Evolutionary conservation across 1,284 basidiomycete species (phyloP), one percentile per base, ranked within the genome.

Genomic region (Cutaneotrichosporon dermatis): DNA sequence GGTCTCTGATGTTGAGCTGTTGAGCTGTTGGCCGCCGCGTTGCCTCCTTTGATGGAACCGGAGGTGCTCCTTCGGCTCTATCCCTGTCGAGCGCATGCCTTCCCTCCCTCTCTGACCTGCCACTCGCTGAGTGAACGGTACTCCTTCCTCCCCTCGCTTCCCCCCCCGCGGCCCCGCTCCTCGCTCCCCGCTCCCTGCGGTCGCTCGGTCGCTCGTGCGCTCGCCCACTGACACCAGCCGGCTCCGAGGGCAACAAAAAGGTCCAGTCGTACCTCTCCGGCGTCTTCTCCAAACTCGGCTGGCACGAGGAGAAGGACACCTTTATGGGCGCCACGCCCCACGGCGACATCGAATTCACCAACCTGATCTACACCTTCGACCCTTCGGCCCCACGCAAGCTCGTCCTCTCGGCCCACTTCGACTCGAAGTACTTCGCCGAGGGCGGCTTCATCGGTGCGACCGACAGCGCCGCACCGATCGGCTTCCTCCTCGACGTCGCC

Each of bases 381-480:
- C 88, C 89, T 4, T 79, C 81, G n/a, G 92, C 95, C 0, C 80
- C 88, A 1, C 79, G 89, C 44, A 87, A 89, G 67, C 82, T 99
- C 34, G 82, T 95, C n/a, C 76, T 99, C 7, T 83, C 94, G 2
- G 96, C 95, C 4, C 96, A 99, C 75, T 93, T 90, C 69, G 96
- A 99, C 77, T 92, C 89, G 77, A 99, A 99, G 79, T 96, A 85
- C 79, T 95, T 90, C 68, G 79, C 85, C 0, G 77, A 56, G 4
- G 59, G 59, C 13, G 61, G 59, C 89, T 99, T 99, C 74, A 81
- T 99, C 67, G 96, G 96, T 34, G 96, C 96, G 8, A 99, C 93
- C 5, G 96, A 99, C 76, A 97, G 92, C 6, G 96, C 96, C 1
- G 92, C 91, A 33, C 89, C 96, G 1, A 96, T 94, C 69, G 93